phyloP scores from a whole-genome alignment of 2,329 filamentous ascomycete species.

The Hypoxylon sp. region DNA sequence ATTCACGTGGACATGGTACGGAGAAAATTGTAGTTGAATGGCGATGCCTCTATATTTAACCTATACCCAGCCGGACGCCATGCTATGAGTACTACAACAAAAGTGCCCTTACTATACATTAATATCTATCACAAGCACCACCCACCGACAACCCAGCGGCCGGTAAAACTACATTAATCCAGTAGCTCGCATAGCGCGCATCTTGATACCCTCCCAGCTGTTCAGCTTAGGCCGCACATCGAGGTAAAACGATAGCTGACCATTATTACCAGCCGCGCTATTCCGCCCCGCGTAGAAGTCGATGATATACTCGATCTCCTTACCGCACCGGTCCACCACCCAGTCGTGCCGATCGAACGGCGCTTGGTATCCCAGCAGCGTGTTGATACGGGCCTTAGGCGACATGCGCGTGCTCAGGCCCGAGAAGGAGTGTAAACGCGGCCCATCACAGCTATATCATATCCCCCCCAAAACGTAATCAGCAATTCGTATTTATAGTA shows the following conservation, averaged over 20 bases:
- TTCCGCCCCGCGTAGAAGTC: constrained; percentile 90
- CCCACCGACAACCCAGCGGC: constrained; percentile 1
- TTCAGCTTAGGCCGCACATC: constrained; percentile 79
- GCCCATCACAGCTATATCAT: constrained; percentile 82
- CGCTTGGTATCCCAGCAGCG: constrained; percentile 85
- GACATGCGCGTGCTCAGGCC: constrained; percentile 80
- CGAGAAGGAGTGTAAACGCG: constrained; percentile 85
- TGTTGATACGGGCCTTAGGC: constrained; percentile 86
- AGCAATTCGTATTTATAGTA: neutral
- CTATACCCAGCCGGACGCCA: constrained; percentile 24
- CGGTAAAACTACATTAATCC: constrained; percentile 61
- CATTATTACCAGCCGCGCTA: constrained; percentile 54
- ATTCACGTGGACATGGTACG: constrained; percentile 3
- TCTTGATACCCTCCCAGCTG: constrained; percentile 77
- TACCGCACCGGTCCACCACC: constrained; percentile 93
- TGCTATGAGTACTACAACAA: constrained; percentile 27
- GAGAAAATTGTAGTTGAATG: constrained; percentile 26
- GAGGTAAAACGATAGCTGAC: constrained; percentile 73
- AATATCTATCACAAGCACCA: constrained; percentile 16
- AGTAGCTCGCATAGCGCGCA: constrained; percentile 69
- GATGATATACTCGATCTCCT: constrained; percentile 92
- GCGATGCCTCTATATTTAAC: constrained; percentile 33
- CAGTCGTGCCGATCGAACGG: constrained; percentile 98
- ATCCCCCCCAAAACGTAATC: constrained; percentile 37
- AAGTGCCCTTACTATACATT: constrained; percentile 31